Base-by-base conservation (phyloP, 805 yeast species). In the Myxozyma kluyveri region DNA sequence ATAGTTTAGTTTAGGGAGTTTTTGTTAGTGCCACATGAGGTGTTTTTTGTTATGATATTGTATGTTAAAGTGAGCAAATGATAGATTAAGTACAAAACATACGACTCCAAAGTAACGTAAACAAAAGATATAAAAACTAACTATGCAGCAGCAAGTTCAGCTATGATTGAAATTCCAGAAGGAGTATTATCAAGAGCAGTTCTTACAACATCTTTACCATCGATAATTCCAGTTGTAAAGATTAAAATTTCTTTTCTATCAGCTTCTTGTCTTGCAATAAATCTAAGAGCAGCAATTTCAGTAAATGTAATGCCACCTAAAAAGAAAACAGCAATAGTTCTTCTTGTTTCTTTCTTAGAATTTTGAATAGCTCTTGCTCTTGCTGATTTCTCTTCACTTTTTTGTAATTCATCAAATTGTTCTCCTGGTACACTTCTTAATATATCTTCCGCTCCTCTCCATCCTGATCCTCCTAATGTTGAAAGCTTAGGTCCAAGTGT, bases 221-320 rank as follows among this genome's bases (percentile, higher is more conserved):
- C 75, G 22, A 74, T 68, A 3, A 78, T 63, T 0, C 77, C 76
- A 43, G 80, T 82, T 1, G 80, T 69, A 1, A 78, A 64, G 1
- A 81, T 68, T 4, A 79, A 60, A 38, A 80, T 65, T 32, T 72
- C 66, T 19, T 57, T 35, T 21, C 57, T 61, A 70, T 75, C 46
- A 65, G 53, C 14, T 67, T 60, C 35, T 68, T 54, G 57, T 18
- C 71, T 69, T 50, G 86, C 80, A n/a, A 87, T 72, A 48, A 74
- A 76, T 61, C 83, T 73, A 42, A 91, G 69, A 2, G 89, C 82
- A 2, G 91, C 80, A 17, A 90, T 72, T 67, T 91, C 99, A 6
- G 93, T 81, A 64, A 86, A 75, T 0, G 97, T 88, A 5, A 90
- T 71, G 0, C 99, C 98, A 12, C 98, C 98, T 37, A 90, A 63